Conservation (phyloP, 1,284 basidiomycete genomes). For the Microbotryum saponariae region DNA sequence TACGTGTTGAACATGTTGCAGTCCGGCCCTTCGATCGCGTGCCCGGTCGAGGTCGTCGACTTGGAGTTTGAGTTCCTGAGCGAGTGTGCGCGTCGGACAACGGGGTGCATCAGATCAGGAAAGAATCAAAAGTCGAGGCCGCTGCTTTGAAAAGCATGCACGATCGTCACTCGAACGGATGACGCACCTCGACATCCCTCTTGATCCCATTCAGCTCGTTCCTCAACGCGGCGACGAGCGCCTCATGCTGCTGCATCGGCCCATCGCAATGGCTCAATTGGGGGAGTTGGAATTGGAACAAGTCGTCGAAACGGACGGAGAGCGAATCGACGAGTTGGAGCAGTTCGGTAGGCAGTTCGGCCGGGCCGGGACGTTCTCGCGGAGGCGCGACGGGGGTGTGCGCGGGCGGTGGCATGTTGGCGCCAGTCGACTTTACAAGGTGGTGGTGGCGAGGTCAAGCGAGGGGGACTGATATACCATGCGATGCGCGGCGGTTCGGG, state of each 20-base stretch:
- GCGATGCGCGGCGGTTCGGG: no score
- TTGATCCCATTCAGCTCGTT: slow-evolving; percentile 61
- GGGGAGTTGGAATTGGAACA: slow-evolving; percentile 64
- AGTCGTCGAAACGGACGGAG: slow-evolving; percentile 55
- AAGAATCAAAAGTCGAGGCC: no score
- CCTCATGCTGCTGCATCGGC: slow-evolving; percentile 60
- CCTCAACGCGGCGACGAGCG: slow-evolving; percentile 62
- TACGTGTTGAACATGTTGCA: slow-evolving; percentile 9
- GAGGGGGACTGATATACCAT: no score
- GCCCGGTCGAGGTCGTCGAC: slow-evolving; percentile 26
- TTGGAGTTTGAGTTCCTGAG: slow-evolving; percentile 29
- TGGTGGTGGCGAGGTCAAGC: not conserved
- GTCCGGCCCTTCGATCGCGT: slow-evolving; percentile 10
- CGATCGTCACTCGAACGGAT: no score
- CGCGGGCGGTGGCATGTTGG: slow-evolving; percentile 21
- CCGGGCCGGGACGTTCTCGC: slow-evolving; percentile 7
- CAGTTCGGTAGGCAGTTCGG: slow-evolving; percentile 14
- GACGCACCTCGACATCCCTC: slow-evolving; percentile 60
- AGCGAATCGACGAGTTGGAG: slow-evolving; percentile 41
- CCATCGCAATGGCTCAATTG: slow-evolving; percentile 59
- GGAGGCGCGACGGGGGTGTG: slow-evolving; percentile 22
- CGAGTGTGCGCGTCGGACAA: no score
- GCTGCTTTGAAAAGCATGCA: no score
- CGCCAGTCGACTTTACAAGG: no score
- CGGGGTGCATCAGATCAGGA: no score